A percentile compares a stretch with the other conserved stretches of the same genome.
phyloP scores from a whole-genome alignment of 139 green algal genomes.

The Micractinium sp. region DNA sequence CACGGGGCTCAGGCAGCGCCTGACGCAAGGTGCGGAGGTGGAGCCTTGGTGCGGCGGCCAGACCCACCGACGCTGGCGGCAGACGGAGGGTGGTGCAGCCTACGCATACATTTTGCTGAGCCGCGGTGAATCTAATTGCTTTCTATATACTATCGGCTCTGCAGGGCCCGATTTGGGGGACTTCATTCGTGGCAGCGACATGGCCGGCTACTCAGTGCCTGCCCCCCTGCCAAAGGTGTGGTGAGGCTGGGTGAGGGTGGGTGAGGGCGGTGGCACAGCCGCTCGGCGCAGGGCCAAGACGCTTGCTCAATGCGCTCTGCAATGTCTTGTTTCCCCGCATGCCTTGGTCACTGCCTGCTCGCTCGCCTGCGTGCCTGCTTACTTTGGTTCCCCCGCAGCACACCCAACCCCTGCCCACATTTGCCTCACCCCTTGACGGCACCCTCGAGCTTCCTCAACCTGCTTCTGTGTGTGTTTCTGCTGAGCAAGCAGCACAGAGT shows the following conservation, averaged over 20 bases:
- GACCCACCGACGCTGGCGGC: background rate
- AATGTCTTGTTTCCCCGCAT: background rate
- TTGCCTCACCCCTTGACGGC: background rate
- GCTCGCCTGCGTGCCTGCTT: no score
- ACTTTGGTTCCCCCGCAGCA: no score
- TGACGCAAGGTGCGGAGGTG: conserved; percentile 46
- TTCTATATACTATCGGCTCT: background rate
- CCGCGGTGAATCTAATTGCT: no score
- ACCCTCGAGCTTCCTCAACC: no score
- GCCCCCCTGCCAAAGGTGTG: conserved; percentile 81
- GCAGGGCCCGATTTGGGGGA: conserved; percentile 78
- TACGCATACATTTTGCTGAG: no score
- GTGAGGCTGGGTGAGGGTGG: background rate
- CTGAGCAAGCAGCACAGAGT: no score
- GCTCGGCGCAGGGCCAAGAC: no score
- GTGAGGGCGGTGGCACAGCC: no score
- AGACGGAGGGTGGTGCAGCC: background rate
- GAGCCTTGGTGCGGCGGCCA: background rate
- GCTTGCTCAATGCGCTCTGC: no score
- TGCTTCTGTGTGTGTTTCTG: no score
- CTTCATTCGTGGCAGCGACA: conserved; percentile 66
- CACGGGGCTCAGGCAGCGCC: conserved; percentile 39
- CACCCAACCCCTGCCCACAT: background rate
- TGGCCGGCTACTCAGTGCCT: conserved; percentile 77
- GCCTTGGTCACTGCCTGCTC: background rate